Percentiles rank a stretch among this genome's conserved stretches.
Evolutionary conservation across 331 rosid genomes (phyloP).

Genomic region (Erythrophleum ivorense): DNA sequence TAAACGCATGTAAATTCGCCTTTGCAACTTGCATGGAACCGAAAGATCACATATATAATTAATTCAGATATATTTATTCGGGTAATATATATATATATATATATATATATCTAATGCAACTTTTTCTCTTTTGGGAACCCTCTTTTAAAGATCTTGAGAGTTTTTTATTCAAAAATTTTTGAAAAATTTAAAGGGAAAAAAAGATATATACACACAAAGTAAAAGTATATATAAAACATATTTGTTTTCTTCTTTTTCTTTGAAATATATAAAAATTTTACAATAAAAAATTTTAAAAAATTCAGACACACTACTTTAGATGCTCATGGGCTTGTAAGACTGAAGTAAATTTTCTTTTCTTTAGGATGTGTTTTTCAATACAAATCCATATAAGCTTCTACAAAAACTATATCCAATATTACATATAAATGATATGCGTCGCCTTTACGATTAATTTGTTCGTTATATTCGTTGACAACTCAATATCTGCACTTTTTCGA

Average conservation of each 20-base stretch:
- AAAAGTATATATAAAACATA: no score
- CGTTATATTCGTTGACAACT: not conserved
- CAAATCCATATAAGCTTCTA: no score
- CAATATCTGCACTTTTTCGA: not conserved
- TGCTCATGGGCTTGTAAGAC: no score
- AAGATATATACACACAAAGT: no score
- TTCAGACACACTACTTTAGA: no score
- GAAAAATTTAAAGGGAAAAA: not conserved
- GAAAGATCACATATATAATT: not conserved
- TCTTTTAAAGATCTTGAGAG: not conserved
- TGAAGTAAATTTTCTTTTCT: no score
- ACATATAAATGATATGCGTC: no score
- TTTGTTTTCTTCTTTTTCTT: no score
- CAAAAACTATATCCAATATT: no score
- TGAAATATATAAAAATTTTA: no score
- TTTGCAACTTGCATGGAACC: conserved; percentile 9
- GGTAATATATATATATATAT: not conserved
- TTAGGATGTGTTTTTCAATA: no score
- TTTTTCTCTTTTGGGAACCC: not conserved
- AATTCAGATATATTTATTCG: not conserved
- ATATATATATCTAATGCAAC: not conserved
- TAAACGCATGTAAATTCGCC: not conserved
- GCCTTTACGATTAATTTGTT: not conserved
- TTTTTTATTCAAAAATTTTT: not conserved
- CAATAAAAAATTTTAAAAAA: no score